phyloP scores from a whole-genome alignment of 2,329 filamentous ascomycete species.

The Cyanodermella asteris region DNA sequence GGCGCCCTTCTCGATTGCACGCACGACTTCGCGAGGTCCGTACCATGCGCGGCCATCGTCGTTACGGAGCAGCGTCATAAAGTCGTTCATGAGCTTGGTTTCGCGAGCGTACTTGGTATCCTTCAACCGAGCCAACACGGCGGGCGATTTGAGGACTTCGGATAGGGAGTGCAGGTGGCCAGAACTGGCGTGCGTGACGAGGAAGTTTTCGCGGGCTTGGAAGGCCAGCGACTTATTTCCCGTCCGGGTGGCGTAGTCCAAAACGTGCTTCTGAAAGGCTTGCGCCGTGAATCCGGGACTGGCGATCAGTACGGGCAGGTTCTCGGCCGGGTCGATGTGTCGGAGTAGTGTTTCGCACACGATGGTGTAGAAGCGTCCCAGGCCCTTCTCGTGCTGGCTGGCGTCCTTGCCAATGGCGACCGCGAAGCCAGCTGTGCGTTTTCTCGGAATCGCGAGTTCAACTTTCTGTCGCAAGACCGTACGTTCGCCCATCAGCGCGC shows the following conservation, averaged over 20 bases:
- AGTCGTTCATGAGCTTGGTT: constrained; percentile 63
- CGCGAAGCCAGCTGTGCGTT: constrained; percentile 16
- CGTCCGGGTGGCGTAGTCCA: constrained; percentile 36
- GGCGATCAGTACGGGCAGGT: constrained; percentile 59
- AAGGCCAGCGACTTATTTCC: constrained; percentile 50
- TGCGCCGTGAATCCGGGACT: constrained; percentile 73
- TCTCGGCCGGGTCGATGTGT: constrained; percentile 50
- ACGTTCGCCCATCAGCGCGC: constrained; percentile 27
- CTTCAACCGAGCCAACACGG: constrained; percentile 54
- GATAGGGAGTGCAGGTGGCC: constrained; percentile 73
- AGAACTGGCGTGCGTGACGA: constrained; percentile 63
- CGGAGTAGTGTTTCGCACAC: constrained; percentile 54
- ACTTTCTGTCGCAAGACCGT: constrained; percentile 27
- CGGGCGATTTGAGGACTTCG: constrained; percentile 63
- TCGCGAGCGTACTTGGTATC: constrained; percentile 79
- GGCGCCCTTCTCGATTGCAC: constrained; percentile 66
- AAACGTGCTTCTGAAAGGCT: constrained; percentile 57
- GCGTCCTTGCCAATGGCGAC: constrained; percentile 26
- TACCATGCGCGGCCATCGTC: constrained; percentile 88
- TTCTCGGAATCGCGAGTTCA: constrained; percentile 25
- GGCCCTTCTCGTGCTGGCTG: constrained; percentile 8
- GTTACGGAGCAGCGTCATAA: constrained; percentile 53
- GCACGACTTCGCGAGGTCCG: constrained; percentile 59
- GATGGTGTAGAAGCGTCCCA: constrained; percentile 58
- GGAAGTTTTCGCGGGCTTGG: constrained; percentile 39